Evolutionary conservation across 306 rosid genomes (phyloP), one percentile per base, ranked within the genome.

Genomic region (Rubus idaeus): DNA sequence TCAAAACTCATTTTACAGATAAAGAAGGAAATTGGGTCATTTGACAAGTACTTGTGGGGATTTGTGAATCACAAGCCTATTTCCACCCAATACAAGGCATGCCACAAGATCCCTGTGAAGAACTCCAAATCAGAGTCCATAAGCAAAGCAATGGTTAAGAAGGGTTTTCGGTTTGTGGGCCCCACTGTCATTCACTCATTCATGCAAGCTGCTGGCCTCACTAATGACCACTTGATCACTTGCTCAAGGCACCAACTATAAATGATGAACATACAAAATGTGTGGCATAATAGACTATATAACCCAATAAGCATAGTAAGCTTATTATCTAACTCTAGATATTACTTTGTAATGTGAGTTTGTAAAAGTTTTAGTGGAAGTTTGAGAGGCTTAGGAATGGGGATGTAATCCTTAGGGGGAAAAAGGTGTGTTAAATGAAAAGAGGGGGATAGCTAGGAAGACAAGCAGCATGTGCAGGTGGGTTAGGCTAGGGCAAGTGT

Each of bases 81-180:
- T 85, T 86, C 86, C 5, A 92, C 93, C 35, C 91, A 92, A 63
- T 92, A 87, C 89, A 90, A 88, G 69, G 80, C 84, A 67, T 86
- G 96, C 42, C 87, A 87, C 83, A 90, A 87, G 82, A 87, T 92
- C 9, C 97, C 97, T 69, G 97, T 90, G 82, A 92, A 92, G 91
- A 92, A 91, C 17, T 90, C 97, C 73, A 92, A 92, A 80, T 88
- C 97, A 70, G 97, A 92, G 60, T 84, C 76, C 88, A 90, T 92
- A 73, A 92, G 97, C 89, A 92, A 90, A 82, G 91, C 86, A 86
- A 81, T 92, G 97, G 87, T 92, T 0, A 89, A 87, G 47, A 87
- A 89, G 68, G 91, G 91, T 0, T 88, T 90, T 26, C 80, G 97
- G 85, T 83, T 69, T 7, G 96, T 92, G 49, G 97, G 97, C 6